phyloP scores from a whole-genome alignment of 176 grass and related monocot species.

The Rhipidocladum racemiflorum region DNA sequence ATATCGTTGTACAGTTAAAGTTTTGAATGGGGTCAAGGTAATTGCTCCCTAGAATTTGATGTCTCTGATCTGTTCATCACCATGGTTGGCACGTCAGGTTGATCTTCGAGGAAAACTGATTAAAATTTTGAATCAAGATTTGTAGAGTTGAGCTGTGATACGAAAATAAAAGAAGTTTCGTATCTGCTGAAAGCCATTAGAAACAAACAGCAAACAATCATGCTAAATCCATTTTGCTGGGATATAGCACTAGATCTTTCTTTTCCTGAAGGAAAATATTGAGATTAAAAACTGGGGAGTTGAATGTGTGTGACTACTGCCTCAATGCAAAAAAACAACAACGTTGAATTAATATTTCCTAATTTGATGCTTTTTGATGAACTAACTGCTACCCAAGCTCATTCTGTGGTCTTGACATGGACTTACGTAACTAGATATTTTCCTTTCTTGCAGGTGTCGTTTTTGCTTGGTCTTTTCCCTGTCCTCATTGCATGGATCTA shows the following conservation, averaged over 20 bases:
- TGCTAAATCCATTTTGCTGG: not conserved
- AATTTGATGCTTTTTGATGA: not conserved
- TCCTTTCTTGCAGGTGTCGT: slow-evolving; percentile 49
- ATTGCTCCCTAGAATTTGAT: not conserved
- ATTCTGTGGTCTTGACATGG: not conserved
- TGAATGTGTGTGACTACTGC: not conserved
- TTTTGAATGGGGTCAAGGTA: not conserved
- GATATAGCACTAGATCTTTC: not conserved
- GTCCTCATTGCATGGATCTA: slow-evolving; percentile 68
- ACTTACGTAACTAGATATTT: not conserved
- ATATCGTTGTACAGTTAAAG: not conserved
- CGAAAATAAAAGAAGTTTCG: not conserved
- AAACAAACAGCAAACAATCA: not conserved
- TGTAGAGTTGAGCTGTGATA: not conserved
- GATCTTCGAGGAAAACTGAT: not conserved
- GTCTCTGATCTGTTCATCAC: not conserved
- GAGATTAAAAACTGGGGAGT: not conserved
- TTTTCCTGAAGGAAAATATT: not conserved
- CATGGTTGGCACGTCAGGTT: not conserved
- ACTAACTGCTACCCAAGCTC: not conserved
- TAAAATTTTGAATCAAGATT: not conserved
- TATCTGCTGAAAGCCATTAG: not conserved
- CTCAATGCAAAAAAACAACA: not conserved
- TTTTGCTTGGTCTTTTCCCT: slow-evolving; percentile 62
- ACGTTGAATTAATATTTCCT: not conserved